phyloP scores from a whole-genome alignment of 176 grass and related monocot genomes.

The Rhynchospora pubera region DNA sequence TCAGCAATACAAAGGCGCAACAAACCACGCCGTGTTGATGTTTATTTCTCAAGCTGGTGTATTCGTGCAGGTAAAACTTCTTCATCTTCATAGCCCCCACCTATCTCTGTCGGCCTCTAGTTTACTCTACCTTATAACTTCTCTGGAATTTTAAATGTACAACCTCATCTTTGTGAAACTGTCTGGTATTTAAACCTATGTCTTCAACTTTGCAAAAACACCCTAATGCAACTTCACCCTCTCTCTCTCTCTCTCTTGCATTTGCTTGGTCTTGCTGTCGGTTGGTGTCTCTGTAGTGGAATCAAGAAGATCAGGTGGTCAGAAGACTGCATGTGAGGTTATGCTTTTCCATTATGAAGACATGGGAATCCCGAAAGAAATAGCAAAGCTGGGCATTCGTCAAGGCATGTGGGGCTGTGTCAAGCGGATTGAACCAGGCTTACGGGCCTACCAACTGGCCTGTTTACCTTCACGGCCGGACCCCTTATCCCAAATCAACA shows the following conservation, averaged over 20 bases:
- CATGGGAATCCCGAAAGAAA: conserved; percentile 79
- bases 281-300: conserved; percentile 31
- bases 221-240: background rate
- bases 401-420: conserved; percentile 94
- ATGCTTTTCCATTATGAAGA: conserved; percentile 80
- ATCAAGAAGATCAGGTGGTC: conserved; percentile 45
- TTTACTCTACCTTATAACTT: background rate
- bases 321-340: conserved; percentile 62
- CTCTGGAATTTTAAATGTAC: background rate
- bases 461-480: conserved; percentile 35
- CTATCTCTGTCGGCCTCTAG: background rate
- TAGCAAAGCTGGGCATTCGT: conserved; percentile 70
- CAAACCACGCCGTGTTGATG: conserved; percentile 77
- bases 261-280: too few species aligned
- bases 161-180: background rate
- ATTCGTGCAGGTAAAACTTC: conserved; percentile 56
- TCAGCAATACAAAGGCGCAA: conserved; percentile 46
- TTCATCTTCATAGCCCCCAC: background rate
- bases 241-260: too few species aligned
- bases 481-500: conserved; percentile 55
- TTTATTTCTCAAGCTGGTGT: conserved; percentile 90
- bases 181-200: background rate
- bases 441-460: conserved; percentile 54
- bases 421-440: conserved; percentile 67
- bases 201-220: conserved; percentile 4